Evolutionary conservation across 352 stramenopile species (phyloP), one percentile per base, ranked within the genome.

Genomic region (Phytopythium ostracodes): DNA sequence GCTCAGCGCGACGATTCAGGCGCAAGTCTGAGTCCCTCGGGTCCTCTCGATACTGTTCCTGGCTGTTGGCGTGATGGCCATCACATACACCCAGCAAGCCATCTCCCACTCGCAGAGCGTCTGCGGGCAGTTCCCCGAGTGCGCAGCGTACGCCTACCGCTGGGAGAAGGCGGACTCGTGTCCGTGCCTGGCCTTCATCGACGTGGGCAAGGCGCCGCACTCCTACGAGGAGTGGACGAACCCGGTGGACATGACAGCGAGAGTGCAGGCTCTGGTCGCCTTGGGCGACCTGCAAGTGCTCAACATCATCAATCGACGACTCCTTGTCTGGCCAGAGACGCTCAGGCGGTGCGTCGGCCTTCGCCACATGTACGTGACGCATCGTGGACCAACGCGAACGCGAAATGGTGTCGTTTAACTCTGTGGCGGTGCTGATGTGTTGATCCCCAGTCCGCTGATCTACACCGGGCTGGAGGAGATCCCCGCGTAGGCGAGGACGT

Each of bases 181-280:
- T 27, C 67, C 67, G 8, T 75, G 71, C 29, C 18, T 78, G 2
- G 58, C 62, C 8, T 71, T 59, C 40, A 67, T 78, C 46, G 62
- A 68, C 54, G 35, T 46, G n/a, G 50, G 66, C 5, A 14, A 57
- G n/a, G 31, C 40, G 6, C 64, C 54, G 10, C 52, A 20, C 8
- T 54, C 33, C 15, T 63, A 57, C 43, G 40, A 56, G 27, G 35
- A 59, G 15, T 57, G 54, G 29, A 17, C 40, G 8, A 31, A 62
- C 8, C 25, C 25, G 1, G 9, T 22, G 2, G 56, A 68, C 35
- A 52, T 63, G 25, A 55, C 53, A 0, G 2, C 17, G 0, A 54
- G 62, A 31, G 27, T 70, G 2, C 20, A 5, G 5, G 17, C 49
- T 2, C 38, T 75, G 0, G 63, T 61, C 38, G 40, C 60, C 18